Evolutionary conservation across 305 asterid genomes (phyloP).

Genomic region (Solanum hybrid): DNA sequence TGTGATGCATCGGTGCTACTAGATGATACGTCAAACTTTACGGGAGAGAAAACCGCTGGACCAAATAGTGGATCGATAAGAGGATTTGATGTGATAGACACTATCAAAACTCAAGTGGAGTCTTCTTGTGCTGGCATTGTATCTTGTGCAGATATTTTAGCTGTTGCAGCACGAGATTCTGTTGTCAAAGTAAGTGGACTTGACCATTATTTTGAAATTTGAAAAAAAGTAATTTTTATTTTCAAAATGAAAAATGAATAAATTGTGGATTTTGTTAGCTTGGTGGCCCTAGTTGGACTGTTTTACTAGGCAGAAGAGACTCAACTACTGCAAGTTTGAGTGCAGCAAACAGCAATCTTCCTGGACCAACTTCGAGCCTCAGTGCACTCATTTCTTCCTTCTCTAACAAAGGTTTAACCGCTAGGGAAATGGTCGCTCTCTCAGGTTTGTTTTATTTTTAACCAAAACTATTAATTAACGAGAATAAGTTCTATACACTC

Average conservation of each 20-base stretch:
- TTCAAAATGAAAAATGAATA: neutral
- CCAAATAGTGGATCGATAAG: conserved; percentile 54
- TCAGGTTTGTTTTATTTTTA: conserved; percentile 31
- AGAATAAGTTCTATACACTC: neutral
- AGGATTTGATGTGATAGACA: conserved; percentile 59
- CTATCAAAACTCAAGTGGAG: conserved; percentile 52
- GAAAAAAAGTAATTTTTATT: neutral
- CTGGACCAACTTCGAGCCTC: conserved; percentile 34
- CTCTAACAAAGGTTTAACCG: conserved; percentile 49
- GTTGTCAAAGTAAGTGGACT: neutral
- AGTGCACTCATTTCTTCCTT: conserved; percentile 41
- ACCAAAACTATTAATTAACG: neutral
- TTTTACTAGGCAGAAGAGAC: conserved; percentile 59
- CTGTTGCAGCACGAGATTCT: conserved; percentile 5
- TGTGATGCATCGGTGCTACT: conserved; percentile 67
- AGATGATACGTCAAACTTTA: conserved; percentile 46
- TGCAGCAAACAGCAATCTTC: conserved; percentile 50
- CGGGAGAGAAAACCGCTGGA: conserved; percentile 54
- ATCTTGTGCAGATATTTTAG: conserved; percentile 41
- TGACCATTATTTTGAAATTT: neutral
- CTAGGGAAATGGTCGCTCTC: conserved; percentile 60
- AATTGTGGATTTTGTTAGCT: conserved; percentile 19
- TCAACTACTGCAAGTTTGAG: conserved; percentile 42
- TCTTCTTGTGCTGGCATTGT: conserved; percentile 38
- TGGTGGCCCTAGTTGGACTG: conserved; percentile 53